phyloP scores from a whole-genome alignment of 257 asterid genomes.

The Nicotiana attenuata region DNA sequence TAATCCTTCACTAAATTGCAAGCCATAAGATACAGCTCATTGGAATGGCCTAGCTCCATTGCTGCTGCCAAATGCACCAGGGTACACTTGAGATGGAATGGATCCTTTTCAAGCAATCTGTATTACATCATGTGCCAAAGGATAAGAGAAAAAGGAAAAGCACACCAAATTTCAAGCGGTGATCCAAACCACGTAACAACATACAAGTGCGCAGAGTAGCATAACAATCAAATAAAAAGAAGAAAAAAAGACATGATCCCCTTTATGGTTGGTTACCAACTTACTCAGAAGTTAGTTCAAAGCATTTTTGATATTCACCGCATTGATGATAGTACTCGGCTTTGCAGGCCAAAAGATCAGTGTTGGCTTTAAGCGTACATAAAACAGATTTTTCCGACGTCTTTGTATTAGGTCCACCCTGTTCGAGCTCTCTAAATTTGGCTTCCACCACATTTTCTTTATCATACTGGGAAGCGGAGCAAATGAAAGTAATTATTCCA shows the following conservation, averaged over 20 bases:
- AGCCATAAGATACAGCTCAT: slow-evolving; percentile 97
- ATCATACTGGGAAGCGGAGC: slow-evolving; percentile 59
- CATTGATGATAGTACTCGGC: slow-evolving; percentile 98
- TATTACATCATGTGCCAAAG: slow-evolving; percentile 25
- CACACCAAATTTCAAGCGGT: background rate
- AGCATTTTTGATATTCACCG: slow-evolving; percentile 93
- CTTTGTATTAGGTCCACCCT: slow-evolving; percentile 45
- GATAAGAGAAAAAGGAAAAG: slow-evolving; percentile 4
- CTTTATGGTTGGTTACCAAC: slow-evolving; percentile 28
- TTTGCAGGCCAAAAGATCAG: slow-evolving; percentile 98
- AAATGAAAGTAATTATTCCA: slow-evolving; percentile 13
- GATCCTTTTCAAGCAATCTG: slow-evolving; percentile 99
- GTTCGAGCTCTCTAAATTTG: slow-evolving; percentile 83
- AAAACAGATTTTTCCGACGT: slow-evolving; percentile 52
- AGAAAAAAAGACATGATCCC: background rate
- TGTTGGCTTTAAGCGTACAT: slow-evolving; percentile 67
- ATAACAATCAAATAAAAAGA: background rate
- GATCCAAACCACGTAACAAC: background rate
- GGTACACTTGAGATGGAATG: slow-evolving; percentile 90
- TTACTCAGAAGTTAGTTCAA: slow-evolving; percentile 83
- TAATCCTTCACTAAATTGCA: slow-evolving; percentile 98
- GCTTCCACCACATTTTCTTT: slow-evolving; percentile 75
- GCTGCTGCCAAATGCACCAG: slow-evolving; percentile 97
- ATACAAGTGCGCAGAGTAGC: background rate
- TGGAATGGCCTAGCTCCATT: slow-evolving; percentile 96